Evolutionary conservation across 352 stramenopile species (phyloP).

Genomic region (Pythium monospermum): DNA sequence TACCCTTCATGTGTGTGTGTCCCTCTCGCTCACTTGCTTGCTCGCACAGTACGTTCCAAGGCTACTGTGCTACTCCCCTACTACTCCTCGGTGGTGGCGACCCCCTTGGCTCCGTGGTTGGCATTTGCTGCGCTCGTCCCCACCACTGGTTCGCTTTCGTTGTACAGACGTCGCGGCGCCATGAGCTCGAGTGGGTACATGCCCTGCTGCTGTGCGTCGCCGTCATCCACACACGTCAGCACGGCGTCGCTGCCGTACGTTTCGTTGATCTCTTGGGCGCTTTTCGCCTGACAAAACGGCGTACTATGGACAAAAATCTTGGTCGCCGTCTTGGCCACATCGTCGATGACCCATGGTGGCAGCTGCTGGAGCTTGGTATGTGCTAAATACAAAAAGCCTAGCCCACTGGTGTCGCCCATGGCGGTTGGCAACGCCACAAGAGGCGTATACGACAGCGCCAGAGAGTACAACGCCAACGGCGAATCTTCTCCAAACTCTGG

Average conservation of each 20-base stretch:
- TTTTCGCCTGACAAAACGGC: constrained; percentile 10
- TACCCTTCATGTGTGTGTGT: too few relatives aligned
- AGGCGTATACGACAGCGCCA: constrained; percentile 19
- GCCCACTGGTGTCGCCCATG: constrained; percentile 7
- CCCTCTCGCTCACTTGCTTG: too few relatives aligned
- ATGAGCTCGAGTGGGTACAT: constrained; percentile 5
- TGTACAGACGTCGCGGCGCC: neutral
- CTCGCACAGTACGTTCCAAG: too few relatives aligned
- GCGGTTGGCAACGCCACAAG: constrained; percentile 20
- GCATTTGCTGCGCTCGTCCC: too few relatives aligned
- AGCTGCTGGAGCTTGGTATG: constrained; percentile 20
- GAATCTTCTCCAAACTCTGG: constrained; percentile 2
- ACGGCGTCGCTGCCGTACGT: constrained; percentile 6
- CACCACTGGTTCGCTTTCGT: neutral
- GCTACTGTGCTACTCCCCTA: too few relatives aligned
- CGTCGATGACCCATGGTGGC: constrained; percentile 28
- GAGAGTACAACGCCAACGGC: constrained; percentile 17
- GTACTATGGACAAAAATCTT: constrained; percentile 14
- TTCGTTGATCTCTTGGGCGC: neutral
- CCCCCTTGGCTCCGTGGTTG: too few relatives aligned
- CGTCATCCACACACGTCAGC: neutral
- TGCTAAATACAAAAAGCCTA: constrained; percentile 31
- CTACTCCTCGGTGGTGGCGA: too few relatives aligned
- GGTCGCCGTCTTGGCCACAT: neutral
- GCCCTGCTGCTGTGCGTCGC: neutral